These are phyloP conservation scores for Chrysochromulina tobinii DNA, from an alignment of 78 protist genomes.

Conservation along the genomic window DNA sequence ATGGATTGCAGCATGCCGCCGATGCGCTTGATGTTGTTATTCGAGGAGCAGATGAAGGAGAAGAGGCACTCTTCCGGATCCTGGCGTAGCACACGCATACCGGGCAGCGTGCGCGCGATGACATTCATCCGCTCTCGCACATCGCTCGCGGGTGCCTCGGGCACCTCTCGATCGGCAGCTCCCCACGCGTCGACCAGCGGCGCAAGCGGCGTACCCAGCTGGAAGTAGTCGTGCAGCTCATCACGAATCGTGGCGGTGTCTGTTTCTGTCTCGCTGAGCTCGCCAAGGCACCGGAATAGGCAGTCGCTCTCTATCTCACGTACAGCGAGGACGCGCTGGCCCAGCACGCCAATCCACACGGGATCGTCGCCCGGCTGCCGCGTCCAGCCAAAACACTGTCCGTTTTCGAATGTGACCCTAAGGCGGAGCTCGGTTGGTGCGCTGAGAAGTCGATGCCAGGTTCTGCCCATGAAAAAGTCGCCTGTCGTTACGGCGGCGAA, in stretches of 20 bases:
- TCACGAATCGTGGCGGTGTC: neutral
- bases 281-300: no score
- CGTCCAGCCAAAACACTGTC: constrained; percentile 36
- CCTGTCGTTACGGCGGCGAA: no score
- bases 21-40: constrained; percentile 86
- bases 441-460: neutral
- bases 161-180: neutral
- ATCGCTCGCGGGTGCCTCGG: no score
- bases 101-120: neutral
- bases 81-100: constrained; percentile 48
- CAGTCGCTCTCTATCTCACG: neutral
- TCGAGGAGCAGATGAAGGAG: constrained; percentile 87
- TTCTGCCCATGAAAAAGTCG: neutral
- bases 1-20: constrained; percentile 48
- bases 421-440: constrained; percentile 38
- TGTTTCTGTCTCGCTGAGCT: no score
- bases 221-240: constrained; percentile 1
- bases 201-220: constrained; percentile 14
- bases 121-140: neutral
- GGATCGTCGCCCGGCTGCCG: neutral
- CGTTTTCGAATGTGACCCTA: constrained; percentile 2
- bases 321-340: neutral
- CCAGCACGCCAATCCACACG: neutral
- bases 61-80: constrained; percentile 83
- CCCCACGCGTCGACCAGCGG: neutral